Evolutionary conservation across 1,139 yeast species (phyloP), one percentile per base, ranked within the genome.

Genomic region (Williopsis jadinii): DNA sequence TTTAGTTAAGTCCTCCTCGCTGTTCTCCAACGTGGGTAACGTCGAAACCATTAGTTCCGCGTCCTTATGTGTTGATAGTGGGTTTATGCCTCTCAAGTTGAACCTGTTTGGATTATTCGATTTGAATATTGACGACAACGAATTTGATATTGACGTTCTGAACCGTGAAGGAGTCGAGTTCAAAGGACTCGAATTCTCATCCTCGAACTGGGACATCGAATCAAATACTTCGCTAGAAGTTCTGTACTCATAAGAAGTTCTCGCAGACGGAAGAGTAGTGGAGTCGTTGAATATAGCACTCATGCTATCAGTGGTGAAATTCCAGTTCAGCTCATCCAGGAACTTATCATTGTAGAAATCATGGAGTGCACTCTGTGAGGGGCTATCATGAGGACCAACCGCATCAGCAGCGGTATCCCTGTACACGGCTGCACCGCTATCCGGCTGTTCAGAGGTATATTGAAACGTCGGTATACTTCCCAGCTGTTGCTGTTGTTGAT

Each of bases 41-140:
- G 40, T 34, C 11, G 42, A 42, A 1, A 41, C 43, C 12, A 46
- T n/a, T 2, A 41, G 33, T 5, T 39, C 30, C 11, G 46, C 51
- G 28, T 53, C 52, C 34, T 46, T 53, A 33, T 52, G 55, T 3
- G 58, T 50, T 3, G 55, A 50, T n/a, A 54, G 34, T 3, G 59
- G 59, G 35, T 54, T 54, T 26, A 54, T 54, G 8, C 48, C 51
- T 33, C 49, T 47, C 13, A 53, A 31, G 28, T 42, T 52, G 44
- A 53, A 52, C 8, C 51, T 44, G 26, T 29, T 32, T 14, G 36
- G 42, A 26, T 42, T 50, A 30, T 43, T 51, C 34, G 46, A 46
- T 32, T 45, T 53, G 44, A 53, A 53, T 24, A 53, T 53, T 11
- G 50, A 46, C 1, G 53, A 44, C 1, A 53, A 14, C 10, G 56